Percentiles rank a stretch among this genome's conserved stretches.
Conservation (phyloP, 73 alveolate species). For the Paramecium biaurelia region DNA sequence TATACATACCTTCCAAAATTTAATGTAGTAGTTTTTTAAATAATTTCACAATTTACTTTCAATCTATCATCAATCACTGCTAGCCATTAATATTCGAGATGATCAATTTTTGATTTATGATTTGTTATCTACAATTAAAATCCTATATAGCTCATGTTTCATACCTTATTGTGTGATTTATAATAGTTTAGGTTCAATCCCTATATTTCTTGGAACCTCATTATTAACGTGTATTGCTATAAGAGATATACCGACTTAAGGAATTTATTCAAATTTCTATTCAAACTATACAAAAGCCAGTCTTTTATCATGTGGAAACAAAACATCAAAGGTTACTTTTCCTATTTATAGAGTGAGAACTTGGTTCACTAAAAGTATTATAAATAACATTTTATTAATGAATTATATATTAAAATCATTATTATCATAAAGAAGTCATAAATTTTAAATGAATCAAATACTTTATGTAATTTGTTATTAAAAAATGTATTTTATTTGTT, state of each 20-base stretch:
- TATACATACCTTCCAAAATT: background rate
- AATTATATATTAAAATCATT: background rate
- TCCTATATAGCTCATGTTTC: background rate
- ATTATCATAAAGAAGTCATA: background rate
- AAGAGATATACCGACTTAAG: background rate
- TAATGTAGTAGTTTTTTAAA: background rate
- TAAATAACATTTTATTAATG: background rate
- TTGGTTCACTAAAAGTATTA: background rate
- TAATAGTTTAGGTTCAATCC: background rate
- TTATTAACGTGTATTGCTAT: slow-evolving; percentile 19
- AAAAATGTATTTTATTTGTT: too few relatives aligned
- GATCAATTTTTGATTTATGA: slow-evolving; percentile 16
- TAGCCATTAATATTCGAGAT: slow-evolving; percentile 40
- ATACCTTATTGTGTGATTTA: background rate
- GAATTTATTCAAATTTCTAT: background rate
- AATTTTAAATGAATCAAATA: too few relatives aligned
- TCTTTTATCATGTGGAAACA: background rate
- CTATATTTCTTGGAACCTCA: slow-evolving; percentile 14
- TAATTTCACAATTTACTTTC: background rate
- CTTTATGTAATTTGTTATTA: background rate
- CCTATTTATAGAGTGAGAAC: slow-evolving; percentile 7
- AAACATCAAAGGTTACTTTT: background rate
- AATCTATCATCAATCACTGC: slow-evolving; percentile 38
- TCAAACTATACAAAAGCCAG: background rate
- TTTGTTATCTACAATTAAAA: background rate